Evolutionary conservation across 495 filamentous ascomycete genomes (phyloP), one percentile per base, ranked within the genome.

Genomic region (Letharia columbiana): DNA sequence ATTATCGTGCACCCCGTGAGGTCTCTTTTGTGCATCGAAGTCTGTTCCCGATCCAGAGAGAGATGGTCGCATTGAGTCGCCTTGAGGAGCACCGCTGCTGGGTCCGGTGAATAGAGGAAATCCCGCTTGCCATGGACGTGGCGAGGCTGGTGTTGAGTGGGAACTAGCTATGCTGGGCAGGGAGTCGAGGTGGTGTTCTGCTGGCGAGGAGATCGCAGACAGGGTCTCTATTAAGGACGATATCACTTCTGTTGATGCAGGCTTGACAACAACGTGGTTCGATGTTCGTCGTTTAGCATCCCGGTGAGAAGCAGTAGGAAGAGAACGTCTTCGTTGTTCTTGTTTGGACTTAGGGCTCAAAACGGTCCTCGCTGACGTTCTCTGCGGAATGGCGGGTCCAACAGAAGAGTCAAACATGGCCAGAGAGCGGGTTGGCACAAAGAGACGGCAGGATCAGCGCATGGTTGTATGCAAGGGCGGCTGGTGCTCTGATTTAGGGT

Each of bases 221-320:
- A 98, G 84, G 6, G 92, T 94, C 61, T 91, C 92, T 75, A 98
- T 96, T 61, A 98, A 81, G 49, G 89, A 91, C 61, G 90, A 92
- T 67, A 98, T 98, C 60, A 98, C 89, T 75, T 96, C 92, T 37
- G 94, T 91, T 18, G 92, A 94, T 3, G 90, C 87, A 57, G 91
- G 84, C 57, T 82, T 75, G 39, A 84, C 62, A 58, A 75, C 74
- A 42, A 82, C 74, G 56, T 75, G 72, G 67, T 81, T 83, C 62
- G 74, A 71, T 47, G 76, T 52, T 31, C 61, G 63, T 57, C 59
- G 60, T 40, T 64, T 50, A 57, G 42, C 60, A 60, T 72, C 58
- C 35, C 20, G 35, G 12, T 49, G 59, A 28, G 67, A 42, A 13
- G 23, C 62, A 41, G 62, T 54, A 23, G 71, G 71, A 50, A 72